phyloP scores from a whole-genome alignment of 257 asterid genomes.

The Misopates orontium region DNA sequence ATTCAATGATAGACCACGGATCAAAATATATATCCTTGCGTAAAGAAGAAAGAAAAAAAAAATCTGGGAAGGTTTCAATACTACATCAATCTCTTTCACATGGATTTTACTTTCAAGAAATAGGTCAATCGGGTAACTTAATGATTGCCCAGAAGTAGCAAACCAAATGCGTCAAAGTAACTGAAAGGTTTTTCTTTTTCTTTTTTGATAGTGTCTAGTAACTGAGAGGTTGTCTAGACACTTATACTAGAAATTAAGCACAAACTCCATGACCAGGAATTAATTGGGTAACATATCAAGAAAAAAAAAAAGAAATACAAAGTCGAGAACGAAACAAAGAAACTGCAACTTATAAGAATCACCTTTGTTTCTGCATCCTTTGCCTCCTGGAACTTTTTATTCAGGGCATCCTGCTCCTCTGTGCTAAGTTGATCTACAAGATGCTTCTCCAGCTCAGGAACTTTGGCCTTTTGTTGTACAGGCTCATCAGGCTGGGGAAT shows the following conservation, averaged over 20 bases:
- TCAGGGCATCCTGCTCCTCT: constrained; percentile 83
- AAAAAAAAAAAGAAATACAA: constrained; percentile 3
- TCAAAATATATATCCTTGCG: too few relatives aligned
- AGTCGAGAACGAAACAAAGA: neutral
- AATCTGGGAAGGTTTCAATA: too few relatives aligned
- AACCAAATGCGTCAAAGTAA: neutral
- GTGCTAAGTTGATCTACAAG: constrained; percentile 85
- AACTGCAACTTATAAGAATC: constrained; percentile 15
- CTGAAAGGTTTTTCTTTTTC: too few relatives aligned
- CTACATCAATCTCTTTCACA: too few relatives aligned
- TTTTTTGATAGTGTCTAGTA: too few relatives aligned
- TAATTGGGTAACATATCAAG: constrained; percentile 19
- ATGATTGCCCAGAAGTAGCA: constrained; percentile 14
- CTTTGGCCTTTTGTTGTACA: constrained; percentile 72
- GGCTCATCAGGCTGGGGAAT: constrained; percentile 72
- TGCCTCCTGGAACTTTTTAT: constrained; percentile 85
- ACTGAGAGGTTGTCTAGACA: neutral
- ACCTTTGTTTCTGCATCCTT: constrained; percentile 93
- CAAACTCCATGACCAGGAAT: constrained; percentile 14
- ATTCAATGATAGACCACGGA: too few relatives aligned
- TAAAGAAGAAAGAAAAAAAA: too few relatives aligned
- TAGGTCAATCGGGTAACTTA: neutral
- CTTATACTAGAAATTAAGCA: neutral
- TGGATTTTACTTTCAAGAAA: too few relatives aligned
- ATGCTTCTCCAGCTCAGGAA: constrained; percentile 91